Evolutionary conservation across 2,329 filamentous ascomycete species (phyloP).

Genomic region (Blastomyces parvus): DNA sequence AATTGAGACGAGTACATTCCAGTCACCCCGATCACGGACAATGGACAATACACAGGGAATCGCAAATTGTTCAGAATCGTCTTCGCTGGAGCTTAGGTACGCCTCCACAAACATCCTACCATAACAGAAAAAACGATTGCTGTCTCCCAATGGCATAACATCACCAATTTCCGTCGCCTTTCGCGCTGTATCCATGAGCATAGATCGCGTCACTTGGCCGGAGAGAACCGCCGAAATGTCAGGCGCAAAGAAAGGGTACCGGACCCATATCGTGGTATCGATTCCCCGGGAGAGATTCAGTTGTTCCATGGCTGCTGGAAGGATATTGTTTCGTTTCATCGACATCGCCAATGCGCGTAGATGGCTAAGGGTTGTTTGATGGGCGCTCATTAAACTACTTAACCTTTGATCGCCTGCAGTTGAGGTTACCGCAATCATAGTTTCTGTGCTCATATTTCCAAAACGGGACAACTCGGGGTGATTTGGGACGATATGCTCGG

Average conservation of each 20-base stretch:
- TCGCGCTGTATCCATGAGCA: constrained; percentile 42
- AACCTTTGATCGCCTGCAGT: constrained; percentile 38
- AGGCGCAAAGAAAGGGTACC: constrained; percentile 63
- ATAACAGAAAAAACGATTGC: constrained; percentile 63
- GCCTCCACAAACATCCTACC: constrained; percentile 66
- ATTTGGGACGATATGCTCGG: constrained; percentile 31
- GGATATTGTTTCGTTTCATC: constrained; percentile 72
- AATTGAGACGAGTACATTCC: constrained; percentile 61
- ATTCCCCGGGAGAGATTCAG: constrained; percentile 64
- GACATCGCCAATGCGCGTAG: constrained; percentile 67
- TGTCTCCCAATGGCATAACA: constrained; percentile 69
- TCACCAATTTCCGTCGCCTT: constrained; percentile 44
- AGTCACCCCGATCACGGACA: constrained; percentile 58
- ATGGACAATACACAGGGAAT: constrained; percentile 70
- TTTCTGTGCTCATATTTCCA: constrained; percentile 32
- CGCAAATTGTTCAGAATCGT: constrained; percentile 56
- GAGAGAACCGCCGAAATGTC: constrained; percentile 63
- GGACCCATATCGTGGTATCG: constrained; percentile 72
- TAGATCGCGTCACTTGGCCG: constrained; percentile 41
- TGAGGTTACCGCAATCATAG: constrained; percentile 32
- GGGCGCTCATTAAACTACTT: constrained; percentile 40
- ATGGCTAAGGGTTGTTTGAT: constrained; percentile 52
- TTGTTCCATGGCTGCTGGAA: constrained; percentile 56
- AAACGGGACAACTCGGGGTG: constrained; percentile 34
- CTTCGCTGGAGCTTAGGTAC: constrained; percentile 62